Conservation (phyloP, 2,329 filamentous ascomycete genomes). For the Trichophyton verrucosum region DNA sequence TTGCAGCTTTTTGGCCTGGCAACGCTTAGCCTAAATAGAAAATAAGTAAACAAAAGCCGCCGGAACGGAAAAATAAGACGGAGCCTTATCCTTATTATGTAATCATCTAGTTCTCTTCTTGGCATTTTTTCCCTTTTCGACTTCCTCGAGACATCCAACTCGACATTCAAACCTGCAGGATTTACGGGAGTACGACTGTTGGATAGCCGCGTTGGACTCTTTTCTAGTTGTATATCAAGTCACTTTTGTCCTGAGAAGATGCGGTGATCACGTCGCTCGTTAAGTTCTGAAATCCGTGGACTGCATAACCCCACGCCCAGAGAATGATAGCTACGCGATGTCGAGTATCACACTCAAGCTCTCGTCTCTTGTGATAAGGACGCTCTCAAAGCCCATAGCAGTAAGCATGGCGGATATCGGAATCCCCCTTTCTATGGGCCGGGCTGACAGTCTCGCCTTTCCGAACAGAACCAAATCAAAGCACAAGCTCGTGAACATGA, state of each 20-base stretch:
- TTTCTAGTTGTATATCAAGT: not conserved
- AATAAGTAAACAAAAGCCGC: not conserved
- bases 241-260: not conserved
- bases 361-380: slow-evolving; percentile 51
- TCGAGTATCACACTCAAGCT: slow-evolving; percentile 53
- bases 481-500: slow-evolving; percentile 57
- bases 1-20: not conserved
- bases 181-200: not conserved
- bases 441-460: not conserved
- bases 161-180: not conserved
- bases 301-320: not conserved
- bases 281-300: not conserved
- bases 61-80: not conserved
- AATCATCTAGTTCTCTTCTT: not conserved
- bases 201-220: not conserved
- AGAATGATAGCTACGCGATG: slow-evolving; percentile 31
- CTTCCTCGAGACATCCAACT: not conserved
- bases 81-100: not conserved
- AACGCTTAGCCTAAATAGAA: not conserved
- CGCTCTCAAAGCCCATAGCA: slow-evolving; percentile 55
- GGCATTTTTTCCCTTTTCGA: not conserved
- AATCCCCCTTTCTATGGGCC: not conserved
- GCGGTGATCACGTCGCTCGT: not conserved
- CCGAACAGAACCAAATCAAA: slow-evolving; percentile 51
- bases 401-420: slow-evolving; percentile 32